Percentiles rank a stretch among this genome's conserved stretches.
phyloP scores from a whole-genome alignment of 169 alveolate genomes.

The Plasmodium fragile region DNA sequence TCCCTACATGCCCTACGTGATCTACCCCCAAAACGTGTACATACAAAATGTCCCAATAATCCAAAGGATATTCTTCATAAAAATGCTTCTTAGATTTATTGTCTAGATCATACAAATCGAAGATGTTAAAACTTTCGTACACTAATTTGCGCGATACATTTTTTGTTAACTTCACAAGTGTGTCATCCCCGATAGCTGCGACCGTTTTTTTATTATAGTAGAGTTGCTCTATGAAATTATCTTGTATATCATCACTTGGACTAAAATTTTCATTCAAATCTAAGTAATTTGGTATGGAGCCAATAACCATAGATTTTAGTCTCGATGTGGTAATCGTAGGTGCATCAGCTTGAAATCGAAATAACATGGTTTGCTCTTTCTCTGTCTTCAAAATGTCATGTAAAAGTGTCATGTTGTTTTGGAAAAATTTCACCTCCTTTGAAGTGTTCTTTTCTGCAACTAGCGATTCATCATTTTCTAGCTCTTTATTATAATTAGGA shows the following conservation, averaged over 20 bases:
- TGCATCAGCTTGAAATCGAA: conserved; percentile 78
- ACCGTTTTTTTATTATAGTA: conserved; percentile 33
- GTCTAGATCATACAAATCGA: conserved; percentile 54
- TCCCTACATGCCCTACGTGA: conserved; percentile 82
- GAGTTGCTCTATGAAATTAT: conserved; percentile 51
- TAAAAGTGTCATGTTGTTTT: conserved; percentile 76
- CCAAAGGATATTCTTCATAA: conserved; percentile 43
- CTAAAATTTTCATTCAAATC: conserved; percentile 58
- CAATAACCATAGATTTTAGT: conserved; percentile 77
- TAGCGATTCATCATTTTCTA: not conserved
- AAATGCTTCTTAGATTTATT: conserved; percentile 31
- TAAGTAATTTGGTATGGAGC: conserved; percentile 78
- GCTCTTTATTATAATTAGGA: conserved; percentile 60
- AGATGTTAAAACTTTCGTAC: conserved; percentile 64
- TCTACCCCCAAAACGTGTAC: conserved; percentile 82
- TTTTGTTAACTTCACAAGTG: conserved; percentile 31
- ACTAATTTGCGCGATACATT: conserved; percentile 34
- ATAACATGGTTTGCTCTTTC: conserved; percentile 60
- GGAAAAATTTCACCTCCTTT: conserved; percentile 35
- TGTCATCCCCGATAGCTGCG: conserved; percentile 68
- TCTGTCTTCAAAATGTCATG: conserved; percentile 73
- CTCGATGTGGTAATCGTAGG: conserved; percentile 82
- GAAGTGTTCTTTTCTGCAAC: conserved; percentile 25
- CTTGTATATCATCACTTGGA: conserved; percentile 34
- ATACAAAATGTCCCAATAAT: conserved; percentile 69